Percentiles rank a stretch among this genome's conserved stretches.
Conservation (phyloP, 1,284 basidiomycete genomes). For the Fomitopsis schrenkii region DNA sequence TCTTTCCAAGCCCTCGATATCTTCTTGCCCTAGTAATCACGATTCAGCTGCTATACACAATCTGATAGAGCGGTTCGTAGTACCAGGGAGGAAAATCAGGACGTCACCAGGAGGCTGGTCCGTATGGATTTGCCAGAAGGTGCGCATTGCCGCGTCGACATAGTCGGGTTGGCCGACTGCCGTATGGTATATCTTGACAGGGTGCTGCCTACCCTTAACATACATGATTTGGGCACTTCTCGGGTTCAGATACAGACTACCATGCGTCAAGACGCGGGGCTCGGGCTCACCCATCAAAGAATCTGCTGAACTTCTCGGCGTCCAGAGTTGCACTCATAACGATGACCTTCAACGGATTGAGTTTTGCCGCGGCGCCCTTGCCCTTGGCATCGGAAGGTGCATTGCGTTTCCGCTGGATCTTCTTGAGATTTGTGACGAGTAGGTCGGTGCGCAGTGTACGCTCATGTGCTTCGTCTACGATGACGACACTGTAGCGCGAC, state of each 20-base stretch:
- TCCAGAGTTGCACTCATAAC: slow-evolving; percentile 98
- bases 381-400: slow-evolving; percentile 35
- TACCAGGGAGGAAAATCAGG: slow-evolving; percentile 89
- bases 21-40: slow-evolving; percentile 73
- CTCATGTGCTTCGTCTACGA: slow-evolving; percentile 98
- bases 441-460: slow-evolving; percentile 93
- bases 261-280: neutral
- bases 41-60: neutral
- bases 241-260: neutral
- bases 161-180: slow-evolving; percentile 78
- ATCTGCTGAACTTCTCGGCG: slow-evolving; percentile 88
- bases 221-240: slow-evolving; percentile 83
- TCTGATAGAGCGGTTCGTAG: slow-evolving; percentile 3
- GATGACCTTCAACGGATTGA: slow-evolving; percentile 79
- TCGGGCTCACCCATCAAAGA: slow-evolving; percentile 68
- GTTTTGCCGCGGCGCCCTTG: slow-evolving; percentile 27
- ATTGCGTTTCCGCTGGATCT: slow-evolving; percentile 75
- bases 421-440: slow-evolving; percentile 88
- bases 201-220: slow-evolving; percentile 90
- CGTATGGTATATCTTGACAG: slow-evolving; percentile 82
- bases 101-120: slow-evolving; percentile 83
- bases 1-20: slow-evolving; percentile 86
- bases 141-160: slow-evolving; percentile 84
- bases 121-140: slow-evolving; percentile 88
- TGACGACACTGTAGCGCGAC: slow-evolving; percentile 82